Base-by-base conservation (phyloP, 441 rosid species). In the Corymbia citriodora region DNA sequence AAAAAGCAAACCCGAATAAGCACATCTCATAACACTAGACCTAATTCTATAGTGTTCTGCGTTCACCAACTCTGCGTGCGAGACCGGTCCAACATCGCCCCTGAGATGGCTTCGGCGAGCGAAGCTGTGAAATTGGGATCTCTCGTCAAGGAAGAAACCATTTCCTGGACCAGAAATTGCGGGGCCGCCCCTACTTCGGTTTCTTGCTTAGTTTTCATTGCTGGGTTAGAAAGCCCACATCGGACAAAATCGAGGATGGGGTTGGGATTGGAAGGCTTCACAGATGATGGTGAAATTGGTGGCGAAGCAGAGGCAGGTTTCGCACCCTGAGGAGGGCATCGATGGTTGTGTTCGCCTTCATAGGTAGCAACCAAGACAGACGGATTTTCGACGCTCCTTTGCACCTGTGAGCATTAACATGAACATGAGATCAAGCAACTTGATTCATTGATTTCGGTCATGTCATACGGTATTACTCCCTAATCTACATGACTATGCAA, bases 321-420 rank as follows among this genome's bases (percentile, higher is more conserved):
- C 19, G 45, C 88, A 23, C 65, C 61, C 23, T 19, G 70, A 36
- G 88, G 48, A 54, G 88, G 65, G 61, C 65, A 31, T 33, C 65
- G 88, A 59, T 87, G 88, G 52, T 87, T 87, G 88, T 87, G 88
- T 9, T 87, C 88, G 48, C 88, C 88, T n/a, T 87, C 88, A 54
- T 87, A 87, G 52, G 88, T 87, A 54, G 88, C 88, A 54, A 87
- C 88, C 88, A 87, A 87, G 65, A 87, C 19, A 36, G 65, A 4
- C 23, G 88, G 88, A 54, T 87, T 50, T 1, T 87, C 52, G 50
- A 55, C 88, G 65, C 88, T 87, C 65, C 88, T 87, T 36, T 87
- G 88, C 48, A 87, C 88, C 88, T 87, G 88, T 31, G 65, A 36
- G 52, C 49, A 87, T 57, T 59, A 36, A 14, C 85, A 45, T 79